phyloP scores from a whole-genome alignment of 495 filamentous ascomycete genomes.

The Lophiotrema nucula region DNA sequence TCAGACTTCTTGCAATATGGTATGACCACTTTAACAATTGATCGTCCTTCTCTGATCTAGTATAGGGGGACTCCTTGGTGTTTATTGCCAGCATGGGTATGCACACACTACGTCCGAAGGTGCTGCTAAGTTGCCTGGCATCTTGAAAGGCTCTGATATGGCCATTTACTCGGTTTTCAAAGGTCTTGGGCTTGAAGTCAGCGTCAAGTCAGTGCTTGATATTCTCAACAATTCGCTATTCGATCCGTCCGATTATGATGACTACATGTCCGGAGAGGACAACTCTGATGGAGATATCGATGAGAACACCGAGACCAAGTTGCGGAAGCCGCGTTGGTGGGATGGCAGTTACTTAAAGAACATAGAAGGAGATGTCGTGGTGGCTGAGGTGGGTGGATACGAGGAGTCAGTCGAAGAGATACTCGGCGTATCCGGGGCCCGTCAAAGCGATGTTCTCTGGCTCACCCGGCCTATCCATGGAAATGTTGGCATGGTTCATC shows the following conservation, averaged over 20 bases:
- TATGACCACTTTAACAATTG: not conserved
- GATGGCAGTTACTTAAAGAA: no score
- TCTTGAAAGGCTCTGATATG: constrained; percentile 26
- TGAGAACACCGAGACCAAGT: not conserved
- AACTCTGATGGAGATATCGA: not conserved
- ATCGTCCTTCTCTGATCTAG: not conserved
- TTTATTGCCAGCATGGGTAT: constrained; percentile 27
- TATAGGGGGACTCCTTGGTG: constrained; percentile 16
- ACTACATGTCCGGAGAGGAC: not conserved
- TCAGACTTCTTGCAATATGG: constrained; percentile 5
- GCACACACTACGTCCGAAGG: constrained; percentile 1
- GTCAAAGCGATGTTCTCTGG: not conserved
- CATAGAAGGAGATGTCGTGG: no score
- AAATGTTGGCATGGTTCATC: not conserved
- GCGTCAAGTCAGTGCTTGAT: constrained; percentile 8
- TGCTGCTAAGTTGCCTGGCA: not conserved
- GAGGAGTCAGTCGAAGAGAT: not conserved
- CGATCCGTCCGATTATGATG: no score
- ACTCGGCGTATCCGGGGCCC: not conserved
- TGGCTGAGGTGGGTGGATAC: no score
- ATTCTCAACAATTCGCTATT: no score
- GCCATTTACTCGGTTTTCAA: constrained; percentile 20
- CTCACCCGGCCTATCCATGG: not conserved
- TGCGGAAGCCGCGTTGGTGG: not conserved
- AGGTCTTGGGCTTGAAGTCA: constrained; percentile 8